These are phyloP conservation scores for Oryza coarctata DNA, from an alignment of 176 grass and related monocot species.

Conservation along the genomic window DNA sequence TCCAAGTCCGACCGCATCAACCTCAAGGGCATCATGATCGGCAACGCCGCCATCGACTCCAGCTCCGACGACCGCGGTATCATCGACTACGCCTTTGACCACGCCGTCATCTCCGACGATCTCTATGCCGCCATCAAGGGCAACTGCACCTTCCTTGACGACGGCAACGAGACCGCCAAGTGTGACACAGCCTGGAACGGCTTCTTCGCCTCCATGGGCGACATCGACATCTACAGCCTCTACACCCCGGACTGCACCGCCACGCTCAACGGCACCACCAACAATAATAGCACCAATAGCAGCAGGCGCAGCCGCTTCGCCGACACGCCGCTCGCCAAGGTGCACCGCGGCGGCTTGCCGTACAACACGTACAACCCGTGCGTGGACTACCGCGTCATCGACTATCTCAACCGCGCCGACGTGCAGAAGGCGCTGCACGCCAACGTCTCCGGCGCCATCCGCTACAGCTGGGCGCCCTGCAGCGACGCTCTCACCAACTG, in stretches of 20 bases:
- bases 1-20: slow-evolving; percentile 55
- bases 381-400: slow-evolving; percentile 36
- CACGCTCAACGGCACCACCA: slow-evolving; percentile 1
- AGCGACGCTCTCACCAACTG: slow-evolving; percentile 57
- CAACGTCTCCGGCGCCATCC: slow-evolving; percentile 56
- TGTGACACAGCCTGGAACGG: slow-evolving; percentile 39
- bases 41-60: slow-evolving; percentile 73
- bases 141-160: slow-evolving; percentile 57
- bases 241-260: slow-evolving; percentile 64
- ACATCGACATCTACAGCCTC: slow-evolving; percentile 95
- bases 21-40: slow-evolving; percentile 93
- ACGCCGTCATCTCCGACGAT: slow-evolving; percentile 78
- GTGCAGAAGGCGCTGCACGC: slow-evolving; percentile 86
- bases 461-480: slow-evolving; percentile 71
- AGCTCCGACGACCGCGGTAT: slow-evolving; percentile 70
- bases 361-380: slow-evolving; percentile 76
- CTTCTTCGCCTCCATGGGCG: slow-evolving; percentile 47
- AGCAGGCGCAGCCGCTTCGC: neutral
- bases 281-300: neutral
- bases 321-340: neutral
- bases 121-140: slow-evolving; percentile 52
- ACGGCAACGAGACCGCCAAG: neutral
- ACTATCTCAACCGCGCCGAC: slow-evolving; percentile 74
- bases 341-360: neutral
- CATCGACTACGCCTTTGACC: slow-evolving; percentile 79